These are phyloP conservation scores for Lactarius quietus DNA, from an alignment of 768 basidiomycete species.

Conservation along the genomic window DNA sequence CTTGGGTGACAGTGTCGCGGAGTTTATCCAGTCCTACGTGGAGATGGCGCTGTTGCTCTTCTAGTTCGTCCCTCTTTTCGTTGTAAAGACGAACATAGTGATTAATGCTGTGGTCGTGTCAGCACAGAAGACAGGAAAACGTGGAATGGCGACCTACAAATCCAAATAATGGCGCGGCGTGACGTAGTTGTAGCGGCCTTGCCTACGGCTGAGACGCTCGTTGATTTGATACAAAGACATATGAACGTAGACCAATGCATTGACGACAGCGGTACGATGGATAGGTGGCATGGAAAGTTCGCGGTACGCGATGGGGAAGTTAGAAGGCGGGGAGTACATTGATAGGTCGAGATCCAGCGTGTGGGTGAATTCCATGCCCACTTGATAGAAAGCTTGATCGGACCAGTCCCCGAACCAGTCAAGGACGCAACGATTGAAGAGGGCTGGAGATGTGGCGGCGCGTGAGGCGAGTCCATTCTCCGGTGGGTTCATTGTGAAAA, in stretches of 20 bases:
- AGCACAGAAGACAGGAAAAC: conserved; percentile 8
- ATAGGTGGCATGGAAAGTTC: conserved; percentile 80
- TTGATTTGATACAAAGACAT: conserved; percentile 87
- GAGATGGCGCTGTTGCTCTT: conserved; percentile 97
- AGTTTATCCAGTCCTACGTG: conserved; percentile 98
- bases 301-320: conserved; percentile 89
- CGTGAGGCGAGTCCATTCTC: conserved; percentile 93
- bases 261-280: conserved; percentile 88
- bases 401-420: conserved; percentile 99
- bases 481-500: conserved; percentile 99
- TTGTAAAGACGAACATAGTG: conserved; percentile 94
- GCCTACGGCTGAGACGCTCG: conserved; percentile 80
- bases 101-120: conserved; percentile 63
- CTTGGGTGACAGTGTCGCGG: conserved; percentile 91
- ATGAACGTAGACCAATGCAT: conserved; percentile 91
- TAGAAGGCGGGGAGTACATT: conserved; percentile 69
- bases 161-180: conserved; percentile 98
- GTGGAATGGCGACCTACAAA: conserved; percentile 62
- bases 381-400: conserved; percentile 97
- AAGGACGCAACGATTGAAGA: conserved; percentile 98
- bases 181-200: conserved; percentile 95
- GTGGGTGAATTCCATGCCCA: conserved; percentile 94
- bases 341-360: conserved; percentile 89
- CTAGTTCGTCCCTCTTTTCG: conserved; percentile 95
- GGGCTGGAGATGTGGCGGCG: conserved; percentile 94